Conservation (phyloP, 2,329 filamentous ascomycete species). For the Fusarium clavum region DNA sequence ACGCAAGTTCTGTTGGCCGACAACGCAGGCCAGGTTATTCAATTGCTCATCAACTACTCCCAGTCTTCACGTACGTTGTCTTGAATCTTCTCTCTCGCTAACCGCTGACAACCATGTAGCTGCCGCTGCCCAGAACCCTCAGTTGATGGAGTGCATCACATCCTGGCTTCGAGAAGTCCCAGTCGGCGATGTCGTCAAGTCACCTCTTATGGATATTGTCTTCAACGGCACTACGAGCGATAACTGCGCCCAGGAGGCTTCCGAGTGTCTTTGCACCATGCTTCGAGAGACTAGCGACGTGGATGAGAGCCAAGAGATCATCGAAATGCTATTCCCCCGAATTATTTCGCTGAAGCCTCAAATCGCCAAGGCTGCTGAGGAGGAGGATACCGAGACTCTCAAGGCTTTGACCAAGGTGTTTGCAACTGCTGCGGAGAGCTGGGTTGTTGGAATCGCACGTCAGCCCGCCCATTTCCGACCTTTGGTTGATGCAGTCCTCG, state of each 20-base stretch:
- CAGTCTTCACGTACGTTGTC: constrained; percentile 82
- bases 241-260: constrained; percentile 83
- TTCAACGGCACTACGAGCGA: constrained; percentile 82
- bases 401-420: constrained; percentile 92
- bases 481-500: constrained; percentile 90
- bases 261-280: constrained; percentile 92
- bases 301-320: constrained; percentile 86
- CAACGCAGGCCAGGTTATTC: constrained; percentile 88
- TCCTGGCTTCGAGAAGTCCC: constrained; percentile 97
- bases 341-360: constrained; percentile 81
- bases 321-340: constrained; percentile 84
- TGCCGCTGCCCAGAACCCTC: constrained; percentile 84
- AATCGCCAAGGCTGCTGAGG: constrained; percentile 78
- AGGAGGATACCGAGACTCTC: constrained; percentile 87
- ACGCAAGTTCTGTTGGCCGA: constrained; percentile 91
- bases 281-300: constrained; percentile 93
- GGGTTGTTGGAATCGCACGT: constrained; percentile 91
- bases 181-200: constrained; percentile 83
- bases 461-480: constrained; percentile 83
- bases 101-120: constrained; percentile 59
- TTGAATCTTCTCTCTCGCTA: neutral
- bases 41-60: constrained; percentile 88
- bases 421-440: constrained; percentile 91
- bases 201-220: constrained; percentile 83
- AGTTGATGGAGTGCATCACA: constrained; percentile 93